phyloP scores from a whole-genome alignment of 2,329 filamentous ascomycete species.

The Geosmithia putterillii region DNA sequence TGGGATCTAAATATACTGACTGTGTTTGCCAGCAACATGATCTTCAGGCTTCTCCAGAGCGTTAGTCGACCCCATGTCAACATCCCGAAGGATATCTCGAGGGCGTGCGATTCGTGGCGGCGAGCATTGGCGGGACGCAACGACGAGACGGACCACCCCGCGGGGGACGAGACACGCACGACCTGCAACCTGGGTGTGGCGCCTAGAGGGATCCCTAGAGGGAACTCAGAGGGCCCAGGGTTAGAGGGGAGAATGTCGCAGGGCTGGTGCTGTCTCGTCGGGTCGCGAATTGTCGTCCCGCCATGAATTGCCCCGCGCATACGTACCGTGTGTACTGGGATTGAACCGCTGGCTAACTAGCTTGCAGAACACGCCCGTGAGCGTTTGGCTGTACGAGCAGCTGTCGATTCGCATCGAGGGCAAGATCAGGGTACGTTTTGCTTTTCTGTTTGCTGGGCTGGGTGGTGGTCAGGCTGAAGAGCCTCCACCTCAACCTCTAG shows the following conservation, averaged over 20 bases:
- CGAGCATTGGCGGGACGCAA: no score
- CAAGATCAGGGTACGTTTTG: conserved; percentile 70
- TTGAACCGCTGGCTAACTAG: conserved; percentile 7
- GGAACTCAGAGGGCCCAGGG: no score
- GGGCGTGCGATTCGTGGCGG: no score
- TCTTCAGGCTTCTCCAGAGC: conserved; percentile 66
- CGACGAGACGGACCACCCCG: no score
- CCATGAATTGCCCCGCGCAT: background rate
- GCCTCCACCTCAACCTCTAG: conserved; percentile 45
- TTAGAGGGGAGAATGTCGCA: no score
- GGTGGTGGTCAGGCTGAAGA: conserved; percentile 21
- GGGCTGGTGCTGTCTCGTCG: no score
- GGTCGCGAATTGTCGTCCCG: no score
- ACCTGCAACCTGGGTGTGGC: no score
- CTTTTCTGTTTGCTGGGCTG: background rate
- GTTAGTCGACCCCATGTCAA: conserved; percentile 19
- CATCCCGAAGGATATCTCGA: no score
- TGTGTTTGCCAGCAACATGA: conserved; percentile 25
- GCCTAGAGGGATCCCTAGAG: no score
- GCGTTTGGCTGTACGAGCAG: conserved; percentile 97
- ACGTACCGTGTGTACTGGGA: background rate
- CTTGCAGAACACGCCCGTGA: conserved; percentile 63
- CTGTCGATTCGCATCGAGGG: conserved; percentile 88
- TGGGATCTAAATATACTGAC: conserved; percentile 11
- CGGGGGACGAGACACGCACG: no score